Evolutionary conservation across 352 stramenopile genomes (phyloP), one percentile per base, ranked within the genome.

Genomic region (Phytophthora pinifolia): DNA sequence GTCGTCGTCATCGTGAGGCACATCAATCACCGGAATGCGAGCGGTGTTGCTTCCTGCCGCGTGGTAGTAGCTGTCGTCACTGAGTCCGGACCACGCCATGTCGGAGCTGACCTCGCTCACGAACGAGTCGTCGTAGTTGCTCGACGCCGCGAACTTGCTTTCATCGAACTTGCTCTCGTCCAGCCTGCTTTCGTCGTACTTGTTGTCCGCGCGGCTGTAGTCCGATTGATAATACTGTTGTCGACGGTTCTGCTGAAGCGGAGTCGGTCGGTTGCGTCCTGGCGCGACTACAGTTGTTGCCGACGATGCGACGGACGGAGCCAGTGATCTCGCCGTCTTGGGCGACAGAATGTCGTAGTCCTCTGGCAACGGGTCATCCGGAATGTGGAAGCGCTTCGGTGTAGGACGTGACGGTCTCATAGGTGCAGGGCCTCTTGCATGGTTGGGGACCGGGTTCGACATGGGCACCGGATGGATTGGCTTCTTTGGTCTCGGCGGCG

Each of bases 41-140:
- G 57, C 62, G 12, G 45, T 67, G 41, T 52, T 71, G 43, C 41
- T 71, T 5, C 35, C 15, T 6, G 53, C 51, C 14, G 51, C 62
- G 27, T 60, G 62, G 48, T 72, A 68, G 38, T 68, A 72, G 48
- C 59, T 65, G n/a, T 65, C 53, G 36, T 72, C 59, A 22, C 63
- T 69, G 6, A 68, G 18, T 15, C 44, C 48, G 2, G 63, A 68
- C 63, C 63, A 72, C 15, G 53, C 59, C 58, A 68, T 72, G 35
- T 41, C 35, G 3, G 58, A 72, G 59, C 50, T 67, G 1, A 57
- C 58, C 44, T 71, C 57, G 31, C 62, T 71, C 34, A 67, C 46
- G 18, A 71, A 67, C 10, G 62, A 71, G 18, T 64, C 62, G 20
- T 57, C 41, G 42, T 58, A 71, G 18, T 62, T 67, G 25, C 30